phyloP scores from a whole-genome alignment of 2,329 filamentous ascomycete genomes.

The Aspergillus quadrilineatus region DNA sequence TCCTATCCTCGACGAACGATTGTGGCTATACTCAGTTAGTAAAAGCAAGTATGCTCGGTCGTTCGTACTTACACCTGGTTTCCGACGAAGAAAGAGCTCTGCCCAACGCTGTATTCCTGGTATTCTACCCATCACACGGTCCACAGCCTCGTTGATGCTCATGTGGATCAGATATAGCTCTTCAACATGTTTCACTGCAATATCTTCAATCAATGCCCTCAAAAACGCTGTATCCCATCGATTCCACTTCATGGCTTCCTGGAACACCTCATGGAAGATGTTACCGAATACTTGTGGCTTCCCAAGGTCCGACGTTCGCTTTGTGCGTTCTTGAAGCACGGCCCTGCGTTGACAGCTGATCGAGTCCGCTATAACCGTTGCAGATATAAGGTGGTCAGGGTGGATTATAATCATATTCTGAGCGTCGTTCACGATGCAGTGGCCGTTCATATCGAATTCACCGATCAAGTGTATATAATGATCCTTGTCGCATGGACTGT shows the following conservation, averaged over 20 bases:
- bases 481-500: slow-evolving; percentile 71
- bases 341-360: slow-evolving; percentile 88
- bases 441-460: slow-evolving; percentile 65
- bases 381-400: slow-evolving; percentile 91
- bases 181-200: slow-evolving; percentile 77
- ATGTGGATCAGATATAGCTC: slow-evolving; percentile 86
- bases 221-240: slow-evolving; percentile 73
- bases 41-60: not conserved
- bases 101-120: slow-evolving; percentile 82
- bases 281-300: slow-evolving; percentile 87
- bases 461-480: slow-evolving; percentile 87
- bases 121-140: slow-evolving; percentile 81
- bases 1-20: slow-evolving; percentile 75
- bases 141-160: slow-evolving; percentile 67
- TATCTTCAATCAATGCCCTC: slow-evolving; percentile 62
- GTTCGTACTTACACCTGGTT: slow-evolving; percentile 59
- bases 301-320: slow-evolving; percentile 78
- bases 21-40: slow-evolving; percentile 49
- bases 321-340: slow-evolving; percentile 91
- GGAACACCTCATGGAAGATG: slow-evolving; percentile 92
- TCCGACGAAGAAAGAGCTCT: slow-evolving; percentile 69
- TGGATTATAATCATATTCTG: slow-evolving; percentile 88
- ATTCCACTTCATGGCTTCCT: slow-evolving; percentile 81
- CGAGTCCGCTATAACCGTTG: slow-evolving; percentile 94
- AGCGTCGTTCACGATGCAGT: slow-evolving; percentile 78